Conservation (phyloP, 2,329 filamentous ascomycete genomes). For the Ascochyta koolunga region DNA sequence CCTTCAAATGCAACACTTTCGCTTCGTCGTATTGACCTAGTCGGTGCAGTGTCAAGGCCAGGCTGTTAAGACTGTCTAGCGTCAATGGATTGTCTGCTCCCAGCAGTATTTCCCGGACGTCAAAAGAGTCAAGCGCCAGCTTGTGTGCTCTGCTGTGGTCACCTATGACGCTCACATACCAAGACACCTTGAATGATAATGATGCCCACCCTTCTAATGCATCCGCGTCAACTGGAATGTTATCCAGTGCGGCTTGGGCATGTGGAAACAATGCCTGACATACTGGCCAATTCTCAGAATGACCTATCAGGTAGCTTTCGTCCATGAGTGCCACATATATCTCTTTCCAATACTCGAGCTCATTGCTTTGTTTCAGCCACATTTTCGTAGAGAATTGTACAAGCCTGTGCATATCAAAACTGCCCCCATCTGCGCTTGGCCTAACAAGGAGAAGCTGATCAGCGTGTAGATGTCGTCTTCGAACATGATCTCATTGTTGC, state of each 20-base stretch:
- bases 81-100: background rate
- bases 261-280: constrained; percentile 23
- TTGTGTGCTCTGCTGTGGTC: background rate
- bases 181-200: background rate
- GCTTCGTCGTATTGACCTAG: constrained; percentile 1
- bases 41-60: background rate
- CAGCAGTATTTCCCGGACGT: background rate
- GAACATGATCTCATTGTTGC: constrained; percentile 9
- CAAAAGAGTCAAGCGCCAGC: background rate
- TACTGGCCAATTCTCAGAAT: constrained; percentile 12
- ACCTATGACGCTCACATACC: background rate
- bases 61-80: constrained; percentile 2
- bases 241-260: constrained; percentile 2
- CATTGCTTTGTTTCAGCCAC: constrained; percentile 27
- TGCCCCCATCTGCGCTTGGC: background rate
- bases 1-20: constrained; percentile 6
- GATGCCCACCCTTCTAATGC: constrained; percentile 9
- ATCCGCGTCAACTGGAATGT: background rate
- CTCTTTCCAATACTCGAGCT: constrained; percentile 23
- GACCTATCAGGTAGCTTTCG: background rate
- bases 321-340: constrained; percentile 4
- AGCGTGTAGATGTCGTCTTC: constrained; percentile 26
- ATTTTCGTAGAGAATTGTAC: constrained; percentile 25
- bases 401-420: constrained; percentile 28
- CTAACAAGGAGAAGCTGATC: constrained; percentile 22